Conservation (phyloP, 306 rosid genomes). For the Carpinus fangiana region DNA sequence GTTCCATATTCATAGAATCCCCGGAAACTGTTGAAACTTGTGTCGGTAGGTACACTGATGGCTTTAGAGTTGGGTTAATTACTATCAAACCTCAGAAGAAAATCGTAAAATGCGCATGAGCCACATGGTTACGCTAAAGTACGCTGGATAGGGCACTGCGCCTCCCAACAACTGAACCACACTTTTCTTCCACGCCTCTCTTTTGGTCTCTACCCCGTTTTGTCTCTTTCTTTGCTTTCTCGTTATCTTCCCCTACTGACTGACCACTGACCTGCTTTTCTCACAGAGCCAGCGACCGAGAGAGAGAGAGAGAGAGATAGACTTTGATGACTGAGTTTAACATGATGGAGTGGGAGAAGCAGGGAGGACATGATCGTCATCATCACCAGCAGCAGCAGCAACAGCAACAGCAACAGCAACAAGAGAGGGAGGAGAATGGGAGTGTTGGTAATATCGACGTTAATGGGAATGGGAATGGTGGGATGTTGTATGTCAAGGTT, state of each 20-base stretch:
- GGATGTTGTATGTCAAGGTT: constrained; percentile 69
- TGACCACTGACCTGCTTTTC: neutral
- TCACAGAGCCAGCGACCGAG: neutral
- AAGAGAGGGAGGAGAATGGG: constrained; percentile 32
- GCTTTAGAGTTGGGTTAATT: too few species aligned
- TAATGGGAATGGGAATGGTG: constrained; percentile 35
- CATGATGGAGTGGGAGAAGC: constrained; percentile 69
- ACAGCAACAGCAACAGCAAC: constrained; percentile 35
- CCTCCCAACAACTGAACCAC: constrained; percentile 13
- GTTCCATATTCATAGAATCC: neutral
- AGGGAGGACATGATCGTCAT: neutral
- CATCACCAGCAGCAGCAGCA: neutral
- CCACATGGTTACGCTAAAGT: neutral
- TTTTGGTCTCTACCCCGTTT: constrained; percentile 12
- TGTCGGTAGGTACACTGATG: neutral
- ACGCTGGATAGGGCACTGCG: neutral
- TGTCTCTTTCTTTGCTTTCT: constrained; percentile 40
- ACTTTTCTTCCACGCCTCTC: constrained; percentile 13
- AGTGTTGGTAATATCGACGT: constrained; percentile 12
- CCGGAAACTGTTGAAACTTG: neutral
- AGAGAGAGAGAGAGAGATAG: neutral
- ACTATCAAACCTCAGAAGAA: neutral
- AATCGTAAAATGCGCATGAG: neutral
- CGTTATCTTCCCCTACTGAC: constrained; percentile 11
- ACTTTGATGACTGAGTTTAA: constrained; percentile 12